Evolutionary conservation across 306 rosid species (phyloP), one percentile per base, ranked within the genome.

Genomic region (Ormosia emarginata): DNA sequence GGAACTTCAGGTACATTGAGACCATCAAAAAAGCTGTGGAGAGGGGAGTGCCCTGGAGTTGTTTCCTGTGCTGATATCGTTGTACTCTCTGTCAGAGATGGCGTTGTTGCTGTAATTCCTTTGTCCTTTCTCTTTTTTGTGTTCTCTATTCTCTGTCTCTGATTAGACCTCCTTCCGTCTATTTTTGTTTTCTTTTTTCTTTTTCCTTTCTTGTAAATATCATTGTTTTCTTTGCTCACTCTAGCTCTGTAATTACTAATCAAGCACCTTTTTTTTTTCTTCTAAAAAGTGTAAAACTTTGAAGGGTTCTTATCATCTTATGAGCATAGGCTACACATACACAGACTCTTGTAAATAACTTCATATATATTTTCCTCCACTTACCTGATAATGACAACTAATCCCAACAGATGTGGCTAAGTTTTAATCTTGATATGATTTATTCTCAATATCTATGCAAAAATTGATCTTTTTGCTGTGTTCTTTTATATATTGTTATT

Each of bases 1-100:
- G 99, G 79, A 95, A 95, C 47, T 93, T 95, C 75, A 92, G 99
- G 82, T 95, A 95, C 92, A 91, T 95, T 69, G 99, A 95, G 77
- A 87, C 91, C 81, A 89, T 95, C 56, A 95, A 95, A 78, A 98
- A 95, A 83, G 98, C 99, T 59, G 61, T 93, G n/a, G 99, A 95
- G 77, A 93, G 99, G 67, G 99, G n/a, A 95, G 80, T 95, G 99
- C 59, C 99, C 97, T 24, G 94, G 96, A 39, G 97, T 92, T 75
- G 98, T 95, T 85, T 95, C 99, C 8, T 95, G 99, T 81, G 82
- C 99, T 32, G 99, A 95, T 78, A 90, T 95, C 66, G 97, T 95
- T 62, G 99, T 92, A 4, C 83, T 95, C 69, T 95, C 99, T 36
- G 97, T 92, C 2, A 95, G 99, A 87, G 99, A 95, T 47, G 99